phyloP scores from a whole-genome alignment of 75 land plant species.

The Cryptomeria japonica region DNA sequence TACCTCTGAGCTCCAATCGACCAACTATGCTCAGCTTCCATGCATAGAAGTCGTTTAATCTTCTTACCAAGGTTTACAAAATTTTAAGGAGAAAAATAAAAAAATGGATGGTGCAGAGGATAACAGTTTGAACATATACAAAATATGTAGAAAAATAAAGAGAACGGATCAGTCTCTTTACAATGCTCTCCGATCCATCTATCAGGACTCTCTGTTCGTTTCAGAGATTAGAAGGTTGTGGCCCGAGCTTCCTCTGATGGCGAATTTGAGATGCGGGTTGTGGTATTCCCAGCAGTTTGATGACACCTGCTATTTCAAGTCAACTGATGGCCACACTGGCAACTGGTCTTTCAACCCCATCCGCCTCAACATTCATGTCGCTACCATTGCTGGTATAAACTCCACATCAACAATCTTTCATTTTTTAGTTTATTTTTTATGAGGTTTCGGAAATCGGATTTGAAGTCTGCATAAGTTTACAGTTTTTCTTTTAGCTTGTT shows the following conservation, averaged over 20 bases:
- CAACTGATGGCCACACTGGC: conserved; percentile 96
- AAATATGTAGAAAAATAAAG: conserved; percentile 65
- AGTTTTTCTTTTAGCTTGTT: no score
- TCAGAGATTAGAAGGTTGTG: conserved; percentile 79
- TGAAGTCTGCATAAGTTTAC: no score
- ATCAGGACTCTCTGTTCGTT: conserved; percentile 92
- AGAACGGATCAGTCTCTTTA: conserved; percentile 61
- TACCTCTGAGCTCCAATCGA: no score
- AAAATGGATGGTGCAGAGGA: background rate
- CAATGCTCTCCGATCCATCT: conserved; percentile 92
- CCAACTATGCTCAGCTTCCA: no score
- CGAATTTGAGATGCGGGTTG: conserved; percentile 95
- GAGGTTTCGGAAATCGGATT: background rate
- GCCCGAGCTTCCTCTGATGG: conserved; percentile 86
- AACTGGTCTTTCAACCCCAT: conserved; percentile 86
- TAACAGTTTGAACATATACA: conserved; percentile 64
- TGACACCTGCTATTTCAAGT: conserved; percentile 93
- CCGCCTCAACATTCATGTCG: conserved; percentile 93
- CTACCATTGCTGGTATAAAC: conserved; percentile 69
- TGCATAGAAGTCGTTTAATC: background rate
- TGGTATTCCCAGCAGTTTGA: conserved; percentile 88
- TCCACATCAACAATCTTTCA: background rate
- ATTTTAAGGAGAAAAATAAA: no score
- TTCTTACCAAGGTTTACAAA: no score
- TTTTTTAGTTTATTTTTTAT: background rate